Evolutionary conservation across 2,329 filamentous ascomycete species (phyloP).

Genomic region (Leptographium galeiforme): DNA sequence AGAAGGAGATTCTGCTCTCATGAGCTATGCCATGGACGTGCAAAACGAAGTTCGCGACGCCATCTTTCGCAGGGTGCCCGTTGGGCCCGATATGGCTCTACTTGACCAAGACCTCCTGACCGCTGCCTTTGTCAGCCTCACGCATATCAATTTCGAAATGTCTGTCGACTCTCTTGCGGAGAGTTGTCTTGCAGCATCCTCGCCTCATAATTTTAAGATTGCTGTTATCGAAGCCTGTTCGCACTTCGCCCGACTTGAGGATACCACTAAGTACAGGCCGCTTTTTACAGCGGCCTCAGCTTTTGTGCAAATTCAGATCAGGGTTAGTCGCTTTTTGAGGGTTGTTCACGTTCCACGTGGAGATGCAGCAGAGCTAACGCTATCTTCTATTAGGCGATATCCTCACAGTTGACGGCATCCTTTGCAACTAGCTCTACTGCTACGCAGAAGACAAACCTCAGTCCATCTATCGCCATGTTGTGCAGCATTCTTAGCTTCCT

Average conservation of each 20-base stretch:
- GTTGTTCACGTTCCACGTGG: background rate
- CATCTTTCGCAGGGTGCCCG: constrained; percentile 42
- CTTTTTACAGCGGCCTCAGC: constrained; percentile 41
- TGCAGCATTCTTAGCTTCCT: constrained; percentile 45
- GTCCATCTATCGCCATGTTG: constrained; percentile 28
- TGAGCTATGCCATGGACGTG: constrained; percentile 56
- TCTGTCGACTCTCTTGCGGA: constrained; percentile 43
- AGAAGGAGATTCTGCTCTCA: constrained; percentile 45
- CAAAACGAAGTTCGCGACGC: constrained; percentile 56
- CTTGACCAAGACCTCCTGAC: constrained; percentile 55
- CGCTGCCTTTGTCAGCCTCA: constrained; percentile 50
- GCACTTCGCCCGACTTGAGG: constrained; percentile 43
- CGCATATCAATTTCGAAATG: constrained; percentile 46
- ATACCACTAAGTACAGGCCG: constrained; percentile 35
- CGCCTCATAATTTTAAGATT: constrained; percentile 47
- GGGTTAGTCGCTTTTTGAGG: constrained; percentile 25
- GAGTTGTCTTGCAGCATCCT: constrained; percentile 40
- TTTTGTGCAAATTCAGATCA: constrained; percentile 43
- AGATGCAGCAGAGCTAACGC: background rate
- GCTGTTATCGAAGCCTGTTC: constrained; percentile 49
- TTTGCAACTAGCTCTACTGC: constrained; percentile 25
- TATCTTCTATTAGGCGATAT: constrained; percentile 20
- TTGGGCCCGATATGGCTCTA: constrained; percentile 30
- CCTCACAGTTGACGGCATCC: constrained; percentile 23
- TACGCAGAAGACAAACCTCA: constrained; percentile 25